Evolutionary conservation across 2,329 filamentous ascomycete species (phyloP).

Genomic region (Venturia aucupariae): DNA sequence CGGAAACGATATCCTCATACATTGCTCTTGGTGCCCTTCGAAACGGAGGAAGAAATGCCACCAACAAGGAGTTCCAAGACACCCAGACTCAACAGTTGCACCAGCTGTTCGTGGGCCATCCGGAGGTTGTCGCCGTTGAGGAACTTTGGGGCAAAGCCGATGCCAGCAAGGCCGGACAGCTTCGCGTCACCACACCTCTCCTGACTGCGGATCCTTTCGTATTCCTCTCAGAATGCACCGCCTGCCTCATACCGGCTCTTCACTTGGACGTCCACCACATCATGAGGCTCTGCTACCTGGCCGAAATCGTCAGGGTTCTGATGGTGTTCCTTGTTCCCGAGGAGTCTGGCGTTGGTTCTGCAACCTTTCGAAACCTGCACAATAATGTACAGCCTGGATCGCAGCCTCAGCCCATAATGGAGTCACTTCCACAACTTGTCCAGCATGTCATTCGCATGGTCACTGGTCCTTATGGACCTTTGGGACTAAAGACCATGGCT

Average conservation of each 20-base stretch:
- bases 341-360: conserved; percentile 4
- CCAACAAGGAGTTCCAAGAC: conserved; percentile 59
- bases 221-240: conserved; percentile 71
- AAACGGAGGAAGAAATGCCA: conserved; percentile 45
- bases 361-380: neutral
- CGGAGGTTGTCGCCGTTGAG: conserved; percentile 25
- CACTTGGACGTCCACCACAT: conserved; percentile 69
- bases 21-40: conserved; percentile 65
- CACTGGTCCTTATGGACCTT: conserved; percentile 21
- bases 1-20: conserved; percentile 82
- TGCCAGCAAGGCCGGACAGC: conserved; percentile 28
- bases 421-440: neutral
- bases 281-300: conserved; percentile 77
- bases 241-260: conserved; percentile 59
- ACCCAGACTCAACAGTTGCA: conserved; percentile 62
- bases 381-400: neutral
- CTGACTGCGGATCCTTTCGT: conserved; percentile 64
- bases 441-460: conserved; percentile 11
- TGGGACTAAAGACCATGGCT: conserved; percentile 21
- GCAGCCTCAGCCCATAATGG: neutral
- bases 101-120: conserved; percentile 59
- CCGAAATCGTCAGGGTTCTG: conserved; percentile 79
- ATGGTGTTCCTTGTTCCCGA: conserved; percentile 36
- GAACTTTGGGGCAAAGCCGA: conserved; percentile 32
- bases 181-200: conserved; percentile 37